Base-by-base conservation (phyloP, 164 flowering plant species). In the Umbellularia californica region DNA sequence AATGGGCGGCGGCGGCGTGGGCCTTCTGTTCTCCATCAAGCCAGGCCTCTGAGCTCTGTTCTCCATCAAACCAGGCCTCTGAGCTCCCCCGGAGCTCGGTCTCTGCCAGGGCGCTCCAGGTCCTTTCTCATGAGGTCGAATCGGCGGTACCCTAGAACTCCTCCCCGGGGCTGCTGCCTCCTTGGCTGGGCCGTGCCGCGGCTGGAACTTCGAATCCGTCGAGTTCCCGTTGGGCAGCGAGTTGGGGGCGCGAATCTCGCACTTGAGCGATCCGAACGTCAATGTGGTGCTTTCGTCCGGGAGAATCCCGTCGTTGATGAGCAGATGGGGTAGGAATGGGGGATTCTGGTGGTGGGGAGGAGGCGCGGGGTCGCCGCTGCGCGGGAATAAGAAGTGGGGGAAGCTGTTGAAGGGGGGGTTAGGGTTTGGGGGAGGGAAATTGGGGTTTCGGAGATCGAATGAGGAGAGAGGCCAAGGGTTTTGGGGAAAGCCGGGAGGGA, bases 181-280 rank as follows among this genome's bases (percentile, higher is more conserved):
- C 71, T 65, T 77, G 58, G 41, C 63, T n/a, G n/a, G 70, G 23
- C 23, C 70, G 70, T 3, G 73, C n/a, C n/a, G 66, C 30, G 28
- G 23, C 22, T 69, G 70, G 52, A 19, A 14, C 25, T 69, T 47
- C 50, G 5, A 51, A 0, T 68, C 73, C 0, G n/a, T n/a, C 5
- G 68, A 70, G 77, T 64, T 78, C 50, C 77, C 76, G 72, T 84
- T 81, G 2, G 70, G n/a, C 15, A 77, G 62, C 74, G 78, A 2
- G 35, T 30, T 5, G 5, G 66, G 75, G 14, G 5, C 51, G 28
- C 20, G 74, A 25, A 78, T 4, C n/a, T 84, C 84, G 35, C 69
- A 69, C 2, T 86, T 71, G 2, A 89, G 70, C 7, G 91, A 82
- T 14, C 97, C 94, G 79, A 89, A 89, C 77, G 78, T 79, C n/a